Conservation (phyloP, 352 stramenopile species). For the Globisporangium orthogonon region DNA sequence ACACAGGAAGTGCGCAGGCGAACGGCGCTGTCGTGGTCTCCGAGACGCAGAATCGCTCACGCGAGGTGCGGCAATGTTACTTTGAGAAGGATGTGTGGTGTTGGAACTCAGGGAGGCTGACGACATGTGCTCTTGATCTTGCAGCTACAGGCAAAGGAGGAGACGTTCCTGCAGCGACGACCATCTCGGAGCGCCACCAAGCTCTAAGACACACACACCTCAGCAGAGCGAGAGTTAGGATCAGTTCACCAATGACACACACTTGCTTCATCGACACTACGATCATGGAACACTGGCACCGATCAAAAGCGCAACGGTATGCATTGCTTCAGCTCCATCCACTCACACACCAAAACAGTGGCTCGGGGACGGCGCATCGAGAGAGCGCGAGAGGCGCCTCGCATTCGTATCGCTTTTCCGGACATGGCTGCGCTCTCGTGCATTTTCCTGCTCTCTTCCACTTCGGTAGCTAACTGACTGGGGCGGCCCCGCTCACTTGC, state of each 20-base stretch:
- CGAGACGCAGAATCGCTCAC: constrained; percentile 68
- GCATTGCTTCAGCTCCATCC: constrained; percentile 6
- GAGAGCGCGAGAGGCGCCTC: neutral
- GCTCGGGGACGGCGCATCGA: neutral
- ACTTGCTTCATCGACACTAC: neutral
- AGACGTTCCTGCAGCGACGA: constrained; percentile 29
- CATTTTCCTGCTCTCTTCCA: neutral
- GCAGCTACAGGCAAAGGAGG: constrained; percentile 51
- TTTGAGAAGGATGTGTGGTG: neutral
- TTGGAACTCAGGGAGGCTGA: neutral
- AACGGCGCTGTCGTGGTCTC: constrained; percentile 47
- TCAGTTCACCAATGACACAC: neutral
- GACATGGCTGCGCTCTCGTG: no score
- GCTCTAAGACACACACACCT: constrained; percentile 16
- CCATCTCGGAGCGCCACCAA: constrained; percentile 20
- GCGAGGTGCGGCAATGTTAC: constrained; percentile 32
- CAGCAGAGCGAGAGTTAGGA: neutral
- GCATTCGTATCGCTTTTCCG: no score
- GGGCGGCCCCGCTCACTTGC: neutral
- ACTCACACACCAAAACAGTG: constrained; percentile 1
- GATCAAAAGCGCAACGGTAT: constrained; percentile 3
- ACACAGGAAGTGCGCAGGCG: constrained; percentile 26
- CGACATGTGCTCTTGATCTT: neutral
- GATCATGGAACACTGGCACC: neutral
- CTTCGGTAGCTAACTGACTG: neutral